phyloP scores from a whole-genome alignment of 352 stramenopile species.

The Aphanomyces cochlioides region DNA sequence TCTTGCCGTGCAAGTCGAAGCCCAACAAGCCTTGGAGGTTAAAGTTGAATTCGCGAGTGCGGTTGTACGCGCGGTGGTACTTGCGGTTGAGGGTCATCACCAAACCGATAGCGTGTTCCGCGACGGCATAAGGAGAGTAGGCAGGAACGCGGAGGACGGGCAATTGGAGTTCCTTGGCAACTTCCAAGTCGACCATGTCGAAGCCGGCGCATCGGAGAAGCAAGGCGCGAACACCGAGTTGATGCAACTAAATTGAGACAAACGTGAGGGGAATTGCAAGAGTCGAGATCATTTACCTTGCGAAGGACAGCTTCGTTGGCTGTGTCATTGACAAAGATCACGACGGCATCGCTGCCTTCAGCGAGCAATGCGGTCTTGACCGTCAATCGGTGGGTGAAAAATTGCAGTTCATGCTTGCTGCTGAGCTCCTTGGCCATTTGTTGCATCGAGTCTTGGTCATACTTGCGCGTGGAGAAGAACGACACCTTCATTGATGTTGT shows the following conservation, averaged over 20 bases:
- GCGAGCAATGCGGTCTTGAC: constrained; percentile 50
- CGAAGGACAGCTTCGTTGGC: constrained; percentile 57
- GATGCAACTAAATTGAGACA: constrained; percentile 34
- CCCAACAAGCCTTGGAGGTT: constrained; percentile 46
- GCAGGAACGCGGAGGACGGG: constrained; percentile 60
- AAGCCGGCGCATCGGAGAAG: constrained; percentile 81
- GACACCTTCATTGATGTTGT: constrained; percentile 56
- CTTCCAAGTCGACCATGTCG: constrained; percentile 67
- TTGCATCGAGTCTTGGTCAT: constrained; percentile 65
- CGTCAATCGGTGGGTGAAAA: constrained; percentile 55
- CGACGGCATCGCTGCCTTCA: constrained; percentile 52
- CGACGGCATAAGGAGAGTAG: constrained; percentile 79
- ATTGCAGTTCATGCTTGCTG: constrained; percentile 48
- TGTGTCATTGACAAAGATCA: constrained; percentile 86
- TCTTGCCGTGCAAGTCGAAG: constrained; percentile 72
- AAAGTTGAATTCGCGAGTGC: constrained; percentile 74
- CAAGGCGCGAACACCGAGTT: constrained; percentile 52
- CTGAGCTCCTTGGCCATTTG: constrained; percentile 41
- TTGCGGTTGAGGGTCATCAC: constrained; percentile 83
- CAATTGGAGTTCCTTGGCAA: constrained; percentile 55
- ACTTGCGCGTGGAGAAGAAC: constrained; percentile 71
- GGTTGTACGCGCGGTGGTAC: constrained; percentile 70
- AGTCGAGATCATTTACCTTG: constrained; percentile 32
- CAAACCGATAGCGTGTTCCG: constrained; percentile 66
- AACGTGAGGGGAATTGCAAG: background rate